phyloP scores from a whole-genome alignment of 2,329 filamentous ascomycete genomes.

The Botrytis aclada region DNA sequence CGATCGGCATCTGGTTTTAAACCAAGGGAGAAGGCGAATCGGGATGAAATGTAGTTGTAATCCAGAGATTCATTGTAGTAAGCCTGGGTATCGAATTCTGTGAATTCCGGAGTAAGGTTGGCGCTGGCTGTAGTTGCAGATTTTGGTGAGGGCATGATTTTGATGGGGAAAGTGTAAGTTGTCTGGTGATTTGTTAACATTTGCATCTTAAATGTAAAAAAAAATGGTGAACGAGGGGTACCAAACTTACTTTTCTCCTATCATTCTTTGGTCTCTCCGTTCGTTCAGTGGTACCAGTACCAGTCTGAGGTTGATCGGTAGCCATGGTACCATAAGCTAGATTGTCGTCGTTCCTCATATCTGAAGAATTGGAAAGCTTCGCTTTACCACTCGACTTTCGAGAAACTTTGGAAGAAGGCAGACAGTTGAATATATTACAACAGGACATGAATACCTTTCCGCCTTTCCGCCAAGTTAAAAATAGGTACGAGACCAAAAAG shows the following conservation, averaged over 20 bases:
- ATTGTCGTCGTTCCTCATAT: slow-evolving; percentile 4
- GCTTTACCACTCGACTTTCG: slow-evolving; percentile 3
- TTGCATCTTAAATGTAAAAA: not conserved
- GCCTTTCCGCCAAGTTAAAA: slow-evolving; percentile 8
- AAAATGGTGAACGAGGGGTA: not conserved
- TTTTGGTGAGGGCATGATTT: slow-evolving; percentile 16
- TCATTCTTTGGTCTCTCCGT: slow-evolving; percentile 10
- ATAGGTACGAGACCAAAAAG: slow-evolving; percentile 11
- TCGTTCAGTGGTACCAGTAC: not conserved
- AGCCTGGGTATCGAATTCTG: slow-evolving; percentile 14
- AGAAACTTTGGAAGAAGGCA: slow-evolving; percentile 5
- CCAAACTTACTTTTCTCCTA: slow-evolving; percentile 8
- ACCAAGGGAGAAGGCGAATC: slow-evolving; percentile 11
- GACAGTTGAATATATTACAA: slow-evolving; percentile 14
- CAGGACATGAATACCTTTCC: slow-evolving; percentile 16
- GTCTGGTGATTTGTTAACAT: slow-evolving; percentile 4
- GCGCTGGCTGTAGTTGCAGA: not conserved
- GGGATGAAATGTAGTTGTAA: slow-evolving; percentile 17
- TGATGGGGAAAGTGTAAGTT: slow-evolving; percentile 17
- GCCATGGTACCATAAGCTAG: slow-evolving; percentile 9
- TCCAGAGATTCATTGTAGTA: slow-evolving; percentile 15
- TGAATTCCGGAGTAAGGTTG: not conserved
- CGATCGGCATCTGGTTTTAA: slow-evolving; percentile 8
- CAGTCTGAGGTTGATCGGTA: not conserved
- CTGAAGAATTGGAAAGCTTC: slow-evolving; percentile 2